Evolutionary conservation across 2,329 filamentous ascomycete genomes (phyloP).

Genomic region (Cladorrhinum sp.): DNA sequence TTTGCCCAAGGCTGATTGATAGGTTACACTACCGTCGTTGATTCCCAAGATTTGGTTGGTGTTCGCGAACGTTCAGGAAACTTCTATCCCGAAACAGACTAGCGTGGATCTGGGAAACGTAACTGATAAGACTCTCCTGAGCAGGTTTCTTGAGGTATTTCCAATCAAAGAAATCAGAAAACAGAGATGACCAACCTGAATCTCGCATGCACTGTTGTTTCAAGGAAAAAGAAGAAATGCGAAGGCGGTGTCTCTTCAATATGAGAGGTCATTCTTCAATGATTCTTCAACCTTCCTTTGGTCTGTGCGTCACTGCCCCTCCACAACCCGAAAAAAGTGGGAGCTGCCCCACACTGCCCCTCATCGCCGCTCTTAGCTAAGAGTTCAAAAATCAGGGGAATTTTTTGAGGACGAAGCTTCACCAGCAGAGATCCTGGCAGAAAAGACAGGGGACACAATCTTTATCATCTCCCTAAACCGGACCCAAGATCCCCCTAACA

Average conservation of each 20-base stretch:
- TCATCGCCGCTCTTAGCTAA: slow-evolving; percentile 22
- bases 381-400: background rate
- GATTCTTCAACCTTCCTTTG: slow-evolving; percentile 5
- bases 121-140: background rate
- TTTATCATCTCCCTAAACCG: slow-evolving; percentile 7
- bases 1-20: slow-evolving; percentile 10
- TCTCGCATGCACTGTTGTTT: slow-evolving; percentile 8
- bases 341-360: slow-evolving; percentile 25
- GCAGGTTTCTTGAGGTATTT: background rate
- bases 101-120: slow-evolving; percentile 19
- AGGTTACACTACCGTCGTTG: slow-evolving; percentile 8
- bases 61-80: slow-evolving; percentile 37
- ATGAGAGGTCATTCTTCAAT: slow-evolving; percentile 2
- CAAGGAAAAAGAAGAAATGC: background rate
- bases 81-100: slow-evolving; percentile 32
- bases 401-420: slow-evolving; percentile 10
- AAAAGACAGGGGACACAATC: background rate
- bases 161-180: background rate
- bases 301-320: slow-evolving; percentile 26
- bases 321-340: slow-evolving; percentile 21
- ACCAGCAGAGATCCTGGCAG: slow-evolving; percentile 3
- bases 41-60: slow-evolving; percentile 18
- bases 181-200: background rate
- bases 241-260: background rate
- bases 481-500: slow-evolving; percentile 1